phyloP scores from a whole-genome alignment of 345 rosid species.

The Camelina hispida region DNA sequence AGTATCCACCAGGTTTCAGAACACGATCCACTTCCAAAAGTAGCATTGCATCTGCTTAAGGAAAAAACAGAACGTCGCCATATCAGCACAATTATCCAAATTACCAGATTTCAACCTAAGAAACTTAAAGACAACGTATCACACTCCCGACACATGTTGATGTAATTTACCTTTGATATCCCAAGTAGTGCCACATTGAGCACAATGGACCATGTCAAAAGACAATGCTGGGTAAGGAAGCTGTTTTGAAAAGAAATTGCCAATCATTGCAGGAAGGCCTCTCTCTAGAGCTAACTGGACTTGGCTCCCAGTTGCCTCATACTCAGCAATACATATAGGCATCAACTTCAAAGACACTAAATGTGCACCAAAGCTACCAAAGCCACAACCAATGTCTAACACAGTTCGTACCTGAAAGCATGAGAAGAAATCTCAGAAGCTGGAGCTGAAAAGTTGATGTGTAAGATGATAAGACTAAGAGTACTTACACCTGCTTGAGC shows the following conservation, averaged over 20 bases:
- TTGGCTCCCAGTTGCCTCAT: conserved; percentile 97
- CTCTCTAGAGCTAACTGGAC: conserved; percentile 96
- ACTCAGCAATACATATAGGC: conserved; percentile 87
- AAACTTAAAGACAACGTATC: not conserved
- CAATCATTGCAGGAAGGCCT: conserved; percentile 98
- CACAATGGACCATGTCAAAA: conserved; percentile 96
- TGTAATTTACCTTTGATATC: conserved; percentile 74
- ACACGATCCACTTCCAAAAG: conserved; percentile 94
- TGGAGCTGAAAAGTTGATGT: conserved; percentile 21
- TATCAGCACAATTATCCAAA: not conserved
- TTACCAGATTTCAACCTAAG: not conserved
- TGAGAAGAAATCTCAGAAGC: conserved; percentile 22
- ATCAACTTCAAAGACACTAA: conserved; percentile 77
- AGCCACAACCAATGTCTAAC: conserved; percentile 96
- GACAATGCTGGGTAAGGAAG: conserved; percentile 92
- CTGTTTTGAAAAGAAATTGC: conserved; percentile 76
- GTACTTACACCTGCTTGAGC: conserved; percentile 90
- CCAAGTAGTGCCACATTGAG: conserved; percentile 91
- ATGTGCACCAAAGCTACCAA: conserved; percentile 98
- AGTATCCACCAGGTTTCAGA: conserved; percentile 95
- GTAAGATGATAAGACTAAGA: conserved; percentile 32
- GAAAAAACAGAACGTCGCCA: conserved; percentile 4
- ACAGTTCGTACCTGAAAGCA: conserved; percentile 69
- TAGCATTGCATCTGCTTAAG: conserved; percentile 74
- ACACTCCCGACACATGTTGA: not conserved